Conservation (phyloP, 805 yeast species). For the Candida argentea region DNA sequence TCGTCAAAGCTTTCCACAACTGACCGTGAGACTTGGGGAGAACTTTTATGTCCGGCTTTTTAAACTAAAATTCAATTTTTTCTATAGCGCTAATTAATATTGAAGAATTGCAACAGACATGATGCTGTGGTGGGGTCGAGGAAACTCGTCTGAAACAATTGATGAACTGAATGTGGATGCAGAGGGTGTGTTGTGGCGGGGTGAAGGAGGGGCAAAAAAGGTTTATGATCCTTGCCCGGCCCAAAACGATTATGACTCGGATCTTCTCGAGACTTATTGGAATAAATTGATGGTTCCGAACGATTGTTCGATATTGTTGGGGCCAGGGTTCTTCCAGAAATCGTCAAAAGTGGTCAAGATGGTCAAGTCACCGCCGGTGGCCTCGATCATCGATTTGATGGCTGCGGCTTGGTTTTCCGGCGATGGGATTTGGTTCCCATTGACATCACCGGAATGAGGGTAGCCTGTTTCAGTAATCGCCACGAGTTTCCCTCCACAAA, state of each 20-base stretch:
- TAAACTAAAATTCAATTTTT: too few species aligned
- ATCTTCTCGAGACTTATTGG: constrained; percentile 7
- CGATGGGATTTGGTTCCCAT: constrained; percentile 69
- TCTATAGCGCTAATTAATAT: too few species aligned
- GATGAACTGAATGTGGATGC: background rate
- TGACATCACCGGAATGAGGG: constrained; percentile 62
- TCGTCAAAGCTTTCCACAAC: too few species aligned
- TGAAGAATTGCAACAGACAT: too few species aligned
- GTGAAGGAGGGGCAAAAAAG: too few species aligned
- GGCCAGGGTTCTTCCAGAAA: constrained; percentile 80
- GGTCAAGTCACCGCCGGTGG: constrained; percentile 50
- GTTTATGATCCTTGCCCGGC: too few species aligned
- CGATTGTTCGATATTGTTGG: constrained; percentile 75
- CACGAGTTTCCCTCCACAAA: constrained; percentile 49
- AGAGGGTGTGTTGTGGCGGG: too few species aligned
- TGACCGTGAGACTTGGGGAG: too few species aligned
- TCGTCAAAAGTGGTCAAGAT: constrained; percentile 77
- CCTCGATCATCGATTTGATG: constrained; percentile 48
- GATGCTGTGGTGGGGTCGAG: too few species aligned
- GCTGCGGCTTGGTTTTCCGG: constrained; percentile 64
- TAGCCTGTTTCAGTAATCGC: constrained; percentile 82
- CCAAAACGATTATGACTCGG: constrained; percentile 1
- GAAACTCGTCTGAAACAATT: constrained; percentile 1
- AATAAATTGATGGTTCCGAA: constrained; percentile 56
- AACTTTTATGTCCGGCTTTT: too few species aligned